A percentile compares a stretch with the other conserved stretches of the same genome.
Evolutionary conservation across 129 eudicot genomes (phyloP).

Genomic region (Chrysanthemum lavandulifolium): DNA sequence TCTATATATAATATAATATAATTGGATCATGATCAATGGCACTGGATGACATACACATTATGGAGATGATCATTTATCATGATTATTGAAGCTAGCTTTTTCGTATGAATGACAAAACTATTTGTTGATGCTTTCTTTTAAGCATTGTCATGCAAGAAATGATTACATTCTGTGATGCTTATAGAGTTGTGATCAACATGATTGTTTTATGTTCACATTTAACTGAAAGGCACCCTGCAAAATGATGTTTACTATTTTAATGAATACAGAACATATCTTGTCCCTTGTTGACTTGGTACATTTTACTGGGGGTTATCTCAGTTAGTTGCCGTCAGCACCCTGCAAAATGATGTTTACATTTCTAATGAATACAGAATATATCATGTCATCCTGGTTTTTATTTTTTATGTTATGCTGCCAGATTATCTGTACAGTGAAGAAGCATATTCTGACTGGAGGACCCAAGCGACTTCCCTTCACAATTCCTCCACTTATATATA

Average conservation of each 20-base stretch:
- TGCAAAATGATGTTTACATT: conserved; percentile 13
- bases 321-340: conserved; percentile 8
- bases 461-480: conserved; percentile 86
- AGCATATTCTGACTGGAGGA: conserved; percentile 87
- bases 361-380: conserved; percentile 7
- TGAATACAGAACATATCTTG: conserved; percentile 1
- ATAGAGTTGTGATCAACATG: too few species aligned
- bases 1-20: too few species aligned
- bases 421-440: conserved; percentile 83
- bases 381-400: conserved; percentile 22
- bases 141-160: too few species aligned
- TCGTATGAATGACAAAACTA: too few species aligned
- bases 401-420: conserved; percentile 35
- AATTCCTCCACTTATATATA: conserved; percentile 83
- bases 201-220: neutral
- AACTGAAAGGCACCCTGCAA: neutral
- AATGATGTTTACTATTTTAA: conserved; percentile 16
- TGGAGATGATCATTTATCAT: too few species aligned
- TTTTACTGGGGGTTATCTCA: neutral
- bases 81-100: too few species aligned
- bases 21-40: too few species aligned
- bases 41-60: too few species aligned
- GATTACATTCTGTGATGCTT: too few species aligned
- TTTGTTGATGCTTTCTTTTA: too few species aligned
- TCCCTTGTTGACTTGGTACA: neutral